A percentile compares a stretch with the other conserved stretches of the same genome.
Conservation (phyloP, 2,329 filamentous ascomycete genomes). For the Coniella lustricola region DNA sequence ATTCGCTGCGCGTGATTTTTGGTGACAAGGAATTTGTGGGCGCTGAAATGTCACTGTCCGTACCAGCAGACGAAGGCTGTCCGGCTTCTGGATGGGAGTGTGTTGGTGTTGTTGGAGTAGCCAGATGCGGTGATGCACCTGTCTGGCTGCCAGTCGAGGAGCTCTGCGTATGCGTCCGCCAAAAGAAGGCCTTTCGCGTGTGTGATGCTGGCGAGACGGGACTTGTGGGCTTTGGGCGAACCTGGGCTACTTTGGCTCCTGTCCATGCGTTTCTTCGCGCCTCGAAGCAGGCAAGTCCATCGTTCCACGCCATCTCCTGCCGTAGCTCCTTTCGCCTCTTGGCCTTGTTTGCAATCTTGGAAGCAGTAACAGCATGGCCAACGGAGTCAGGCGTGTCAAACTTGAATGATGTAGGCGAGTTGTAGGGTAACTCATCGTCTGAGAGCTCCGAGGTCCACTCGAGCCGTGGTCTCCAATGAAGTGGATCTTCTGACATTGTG, state of each 20-base stretch:
- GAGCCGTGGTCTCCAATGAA: constrained; percentile 41
- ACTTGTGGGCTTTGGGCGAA: constrained; percentile 40
- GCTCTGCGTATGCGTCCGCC: constrained; percentile 32
- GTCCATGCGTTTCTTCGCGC: constrained; percentile 80
- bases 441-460: constrained; percentile 55
- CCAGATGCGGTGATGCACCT: constrained; percentile 16
- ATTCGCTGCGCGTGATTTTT: constrained; percentile 17
- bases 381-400: constrained; percentile 44
- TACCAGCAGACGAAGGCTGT: constrained; percentile 1
- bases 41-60: constrained; percentile 14
- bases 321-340: constrained; percentile 50
- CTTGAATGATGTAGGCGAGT: constrained; percentile 39
- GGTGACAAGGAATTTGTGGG: constrained; percentile 13
- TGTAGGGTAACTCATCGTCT: constrained; percentile 34
- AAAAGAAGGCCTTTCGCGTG: constrained; percentile 42
- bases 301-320: constrained; percentile 69
- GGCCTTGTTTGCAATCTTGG: constrained; percentile 43
- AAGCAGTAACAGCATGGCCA: constrained; percentile 33
- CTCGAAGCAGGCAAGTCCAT: constrained; percentile 73
- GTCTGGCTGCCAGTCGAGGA: constrained; percentile 29
- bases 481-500: constrained; percentile 47
- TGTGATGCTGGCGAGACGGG: constrained; percentile 34
- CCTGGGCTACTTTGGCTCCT: constrained; percentile 56
- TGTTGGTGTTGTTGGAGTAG: constrained; percentile 22
- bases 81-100: constrained; percentile 6